Evolutionary conservation across 2,329 filamentous ascomycete species (phyloP).

Genomic region (Westerdykella aurantiaca): DNA sequence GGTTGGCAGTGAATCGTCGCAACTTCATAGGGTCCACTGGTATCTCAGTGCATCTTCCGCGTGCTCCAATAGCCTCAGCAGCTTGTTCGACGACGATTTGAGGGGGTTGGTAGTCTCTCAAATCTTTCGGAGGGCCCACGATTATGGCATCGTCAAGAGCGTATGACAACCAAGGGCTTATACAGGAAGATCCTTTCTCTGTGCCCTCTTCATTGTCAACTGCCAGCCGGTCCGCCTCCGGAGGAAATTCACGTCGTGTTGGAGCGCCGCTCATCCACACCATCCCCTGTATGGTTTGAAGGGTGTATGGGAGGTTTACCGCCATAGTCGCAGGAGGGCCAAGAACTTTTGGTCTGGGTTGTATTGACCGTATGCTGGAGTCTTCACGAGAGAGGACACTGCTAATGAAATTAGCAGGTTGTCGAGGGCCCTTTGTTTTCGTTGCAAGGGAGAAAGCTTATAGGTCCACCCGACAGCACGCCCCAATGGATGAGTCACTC

Average conservation of each 20-base stretch:
- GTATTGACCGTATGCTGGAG: no score
- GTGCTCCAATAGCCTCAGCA: background rate
- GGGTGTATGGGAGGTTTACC: conserved; percentile 3
- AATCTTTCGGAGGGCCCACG: background rate
- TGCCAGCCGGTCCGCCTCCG: background rate
- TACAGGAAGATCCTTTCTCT: no score
- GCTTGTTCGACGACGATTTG: background rate
- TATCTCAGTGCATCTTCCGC: no score
- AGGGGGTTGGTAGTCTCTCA: background rate
- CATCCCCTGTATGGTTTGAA: conserved; percentile 5
- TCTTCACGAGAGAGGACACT: no score
- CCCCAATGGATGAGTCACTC: no score
- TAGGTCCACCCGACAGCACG: no score
- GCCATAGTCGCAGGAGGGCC: conserved; percentile 1
- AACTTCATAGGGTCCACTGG: background rate
- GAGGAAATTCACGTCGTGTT: background rate
- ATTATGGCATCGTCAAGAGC: background rate
- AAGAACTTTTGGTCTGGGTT: no score
- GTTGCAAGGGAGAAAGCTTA: no score
- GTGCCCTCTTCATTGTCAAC: background rate
- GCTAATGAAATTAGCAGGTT: no score
- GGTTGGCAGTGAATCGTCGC: conserved; percentile 4
- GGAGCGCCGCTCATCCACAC: background rate
- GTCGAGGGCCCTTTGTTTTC: no score
- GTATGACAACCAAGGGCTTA: background rate